Percentiles rank a stretch among this genome's conserved stretches.
These are phyloP conservation scores for Amesomyces nigricolor DNA, from an alignment of 2,329 filamentous ascomycete species.

Conservation along the genomic window DNA sequence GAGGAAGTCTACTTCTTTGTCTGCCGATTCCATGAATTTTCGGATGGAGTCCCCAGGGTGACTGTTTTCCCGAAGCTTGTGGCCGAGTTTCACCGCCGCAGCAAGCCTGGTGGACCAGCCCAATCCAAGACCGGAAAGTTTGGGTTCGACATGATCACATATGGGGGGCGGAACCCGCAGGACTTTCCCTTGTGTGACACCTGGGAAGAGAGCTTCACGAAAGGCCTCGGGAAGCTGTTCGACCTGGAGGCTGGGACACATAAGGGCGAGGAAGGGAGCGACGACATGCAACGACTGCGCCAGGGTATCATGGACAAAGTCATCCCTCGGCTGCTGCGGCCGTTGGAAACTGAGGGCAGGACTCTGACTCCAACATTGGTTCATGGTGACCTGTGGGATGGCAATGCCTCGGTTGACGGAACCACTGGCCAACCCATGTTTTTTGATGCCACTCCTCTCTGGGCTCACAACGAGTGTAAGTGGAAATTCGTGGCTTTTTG, in stretches of 20 bases:
- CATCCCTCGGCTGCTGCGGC: slow-evolving; percentile 7
- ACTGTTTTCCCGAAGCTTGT: neutral
- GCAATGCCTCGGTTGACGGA: neutral
- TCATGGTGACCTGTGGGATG: slow-evolving; percentile 7
- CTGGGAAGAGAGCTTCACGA: slow-evolving; percentile 7
- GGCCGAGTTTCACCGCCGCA: neutral
- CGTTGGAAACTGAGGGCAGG: slow-evolving; percentile 1
- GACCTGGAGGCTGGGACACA: slow-evolving; percentile 1
- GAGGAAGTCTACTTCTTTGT: slow-evolving; percentile 1
- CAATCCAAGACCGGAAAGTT: neutral
- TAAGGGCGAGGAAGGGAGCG: neutral
- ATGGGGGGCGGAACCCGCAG: slow-evolving; percentile 1
- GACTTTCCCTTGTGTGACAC: neutral
- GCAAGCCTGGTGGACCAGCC: neutral
- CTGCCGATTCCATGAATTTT: slow-evolving; percentile 1
- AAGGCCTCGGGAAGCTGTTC: neutral
- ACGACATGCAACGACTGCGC: slow-evolving; percentile 1
- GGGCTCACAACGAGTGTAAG: slow-evolving; percentile 6
- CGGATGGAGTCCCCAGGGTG: neutral
- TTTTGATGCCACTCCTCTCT: slow-evolving; percentile 5
- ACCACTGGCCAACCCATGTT: neutral
- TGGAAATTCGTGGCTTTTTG: neutral
- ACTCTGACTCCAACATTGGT: slow-evolving; percentile 1
- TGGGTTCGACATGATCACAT: slow-evolving; percentile 4
- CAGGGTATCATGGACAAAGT: slow-evolving; percentile 4